Conservation (phyloP, 495 filamentous ascomycete genomes). For the Lasiosphaeria ovina region DNA sequence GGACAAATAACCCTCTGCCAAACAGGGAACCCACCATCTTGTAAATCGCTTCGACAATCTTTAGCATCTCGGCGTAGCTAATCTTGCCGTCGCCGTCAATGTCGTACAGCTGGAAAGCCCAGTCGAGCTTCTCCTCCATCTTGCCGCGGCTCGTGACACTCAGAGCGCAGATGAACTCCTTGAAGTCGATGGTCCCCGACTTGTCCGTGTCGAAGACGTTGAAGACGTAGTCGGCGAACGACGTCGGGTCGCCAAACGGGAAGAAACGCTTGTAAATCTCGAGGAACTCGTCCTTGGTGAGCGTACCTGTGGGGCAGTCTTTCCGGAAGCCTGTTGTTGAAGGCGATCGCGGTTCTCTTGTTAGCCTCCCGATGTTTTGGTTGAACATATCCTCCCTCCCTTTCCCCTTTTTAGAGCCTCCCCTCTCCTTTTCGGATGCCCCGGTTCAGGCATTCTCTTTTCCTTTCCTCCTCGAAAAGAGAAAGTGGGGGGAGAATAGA, state of each 20-base stretch:
- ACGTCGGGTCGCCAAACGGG: conserved; percentile 93
- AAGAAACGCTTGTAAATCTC: conserved; percentile 99
- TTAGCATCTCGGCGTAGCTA: conserved; percentile 97
- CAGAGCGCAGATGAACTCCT: conserved; percentile 98
- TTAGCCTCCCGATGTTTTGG: not conserved
- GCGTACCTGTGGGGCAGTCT: conserved; percentile 93
- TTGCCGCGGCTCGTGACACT: conserved; percentile 95
- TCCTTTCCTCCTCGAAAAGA: no score
- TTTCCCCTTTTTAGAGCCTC: no score
- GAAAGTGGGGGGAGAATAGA: no score
- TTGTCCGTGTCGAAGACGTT: conserved; percentile 98
- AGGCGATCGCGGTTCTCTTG: not conserved
- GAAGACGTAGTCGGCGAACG: conserved; percentile 98
- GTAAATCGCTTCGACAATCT: conserved; percentile 98
- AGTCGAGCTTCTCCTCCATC: conserved; percentile 99
- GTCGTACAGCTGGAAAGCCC: conserved; percentile 99
- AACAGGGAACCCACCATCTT: conserved; percentile 75
- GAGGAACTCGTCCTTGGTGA: conserved; percentile 97
- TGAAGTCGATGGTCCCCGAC: conserved; percentile 97
- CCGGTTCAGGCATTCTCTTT: no score
- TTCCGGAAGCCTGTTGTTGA: conserved; percentile 79
- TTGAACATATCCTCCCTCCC: not conserved
- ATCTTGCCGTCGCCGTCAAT: conserved; percentile 99
- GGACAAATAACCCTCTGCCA: not conserved
- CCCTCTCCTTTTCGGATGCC: no score